These are phyloP conservation scores for Fusarium anguioides DNA, from an alignment of 2,329 filamentous ascomycete genomes.

Conservation along the genomic window DNA sequence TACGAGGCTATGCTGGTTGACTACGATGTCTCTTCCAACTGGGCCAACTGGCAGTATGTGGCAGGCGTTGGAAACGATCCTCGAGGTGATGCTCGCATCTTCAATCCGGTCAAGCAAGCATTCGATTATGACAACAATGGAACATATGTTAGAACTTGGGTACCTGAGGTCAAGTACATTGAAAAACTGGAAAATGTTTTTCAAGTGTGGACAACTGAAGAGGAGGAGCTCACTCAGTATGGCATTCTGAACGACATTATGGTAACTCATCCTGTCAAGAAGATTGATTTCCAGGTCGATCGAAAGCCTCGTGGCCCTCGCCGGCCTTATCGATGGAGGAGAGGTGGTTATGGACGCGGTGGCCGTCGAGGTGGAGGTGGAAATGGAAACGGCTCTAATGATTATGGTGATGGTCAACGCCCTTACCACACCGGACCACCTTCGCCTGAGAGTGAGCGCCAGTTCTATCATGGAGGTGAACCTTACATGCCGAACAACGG, in stretches of 20 bases:
- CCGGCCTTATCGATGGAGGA: slow-evolving; percentile 40
- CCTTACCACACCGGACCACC: slow-evolving; percentile 6
- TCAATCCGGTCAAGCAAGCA: slow-evolving; percentile 85
- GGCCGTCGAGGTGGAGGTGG: slow-evolving; percentile 19
- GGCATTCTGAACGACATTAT: slow-evolving; percentile 69
- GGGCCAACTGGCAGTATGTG: slow-evolving; percentile 87
- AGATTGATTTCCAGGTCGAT: slow-evolving; percentile 72
- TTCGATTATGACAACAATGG: slow-evolving; percentile 80
- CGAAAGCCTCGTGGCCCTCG: slow-evolving; percentile 54
- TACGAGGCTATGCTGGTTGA: slow-evolving; percentile 81
- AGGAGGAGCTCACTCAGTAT: slow-evolving; percentile 66
- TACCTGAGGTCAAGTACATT: slow-evolving; percentile 72
- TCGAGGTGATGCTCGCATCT: slow-evolving; percentile 75
- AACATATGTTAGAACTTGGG: slow-evolving; percentile 77
- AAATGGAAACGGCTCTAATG: background rate
- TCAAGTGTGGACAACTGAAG: slow-evolving; percentile 74
- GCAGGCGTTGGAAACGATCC: slow-evolving; percentile 85
- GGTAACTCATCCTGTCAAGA: slow-evolving; percentile 74
- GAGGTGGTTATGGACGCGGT: slow-evolving; percentile 42
- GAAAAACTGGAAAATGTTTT: slow-evolving; percentile 69
- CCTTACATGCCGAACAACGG: slow-evolving; percentile 2
- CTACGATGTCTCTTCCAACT: slow-evolving; percentile 81
- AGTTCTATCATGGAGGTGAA: slow-evolving; percentile 4
- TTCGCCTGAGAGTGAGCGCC: slow-evolving; percentile 20
- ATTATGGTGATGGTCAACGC: slow-evolving; percentile 1